A percentile compares a stretch with the other conserved stretches of the same genome.
Evolutionary conservation across 1,284 basidiomycete species (phyloP).

Genomic region (Vanrija sp.): DNA sequence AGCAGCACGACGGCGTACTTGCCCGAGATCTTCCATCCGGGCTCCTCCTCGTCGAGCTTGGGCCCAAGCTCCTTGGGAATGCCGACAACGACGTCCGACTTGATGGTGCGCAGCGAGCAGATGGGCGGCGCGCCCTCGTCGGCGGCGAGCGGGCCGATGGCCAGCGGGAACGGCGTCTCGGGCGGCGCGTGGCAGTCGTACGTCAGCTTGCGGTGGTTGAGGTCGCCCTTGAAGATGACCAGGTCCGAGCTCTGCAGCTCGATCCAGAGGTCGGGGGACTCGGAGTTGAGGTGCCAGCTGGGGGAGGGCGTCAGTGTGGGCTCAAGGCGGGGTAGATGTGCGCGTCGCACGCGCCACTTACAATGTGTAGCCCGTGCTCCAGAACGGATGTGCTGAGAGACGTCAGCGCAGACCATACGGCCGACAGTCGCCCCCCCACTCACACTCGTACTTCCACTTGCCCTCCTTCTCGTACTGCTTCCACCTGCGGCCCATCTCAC

Average conservation of each 20-base stretch:
- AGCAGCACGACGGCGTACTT: constrained; percentile 58
- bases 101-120: constrained; percentile 79
- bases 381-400: constrained; percentile 74
- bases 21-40: constrained; percentile 95
- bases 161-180: constrained; percentile 82
- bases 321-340: too few species aligned
- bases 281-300: constrained; percentile 64
- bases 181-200: constrained; percentile 91
- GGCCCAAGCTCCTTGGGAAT: constrained; percentile 65
- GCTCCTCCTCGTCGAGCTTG: constrained; percentile 77
- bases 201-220: constrained; percentile 84
- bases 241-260: constrained; percentile 86
- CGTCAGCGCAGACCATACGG: background rate
- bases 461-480: constrained; percentile 95
- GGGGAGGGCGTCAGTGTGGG: too few species aligned
- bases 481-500: constrained; percentile 80
- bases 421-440: background rate
- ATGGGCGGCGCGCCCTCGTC: constrained; percentile 84
- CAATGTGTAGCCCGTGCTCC: constrained; percentile 92
- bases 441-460: constrained; percentile 82
- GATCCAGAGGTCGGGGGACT: constrained; percentile 91
- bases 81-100: constrained; percentile 71
- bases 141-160: constrained; percentile 90
- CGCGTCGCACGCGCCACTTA: constrained; percentile 8
- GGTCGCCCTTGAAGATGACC: constrained; percentile 93